These are phyloP conservation scores for Aspergillus sclerotialis DNA, from an alignment of 2,329 filamentous ascomycete genomes.

Conservation along the genomic window DNA sequence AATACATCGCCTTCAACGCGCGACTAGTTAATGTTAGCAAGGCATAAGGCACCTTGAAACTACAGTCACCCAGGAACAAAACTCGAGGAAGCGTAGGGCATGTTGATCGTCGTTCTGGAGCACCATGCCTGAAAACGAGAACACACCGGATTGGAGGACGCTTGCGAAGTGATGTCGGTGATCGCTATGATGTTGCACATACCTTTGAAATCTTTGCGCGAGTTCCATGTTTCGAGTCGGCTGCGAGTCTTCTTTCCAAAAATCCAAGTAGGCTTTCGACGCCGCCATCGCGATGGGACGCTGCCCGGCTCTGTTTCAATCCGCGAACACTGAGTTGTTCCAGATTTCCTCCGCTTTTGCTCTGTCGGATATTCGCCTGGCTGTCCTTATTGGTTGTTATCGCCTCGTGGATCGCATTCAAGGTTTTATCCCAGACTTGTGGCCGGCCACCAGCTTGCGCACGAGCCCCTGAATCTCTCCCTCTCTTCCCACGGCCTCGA, in stretches of 20 bases:
- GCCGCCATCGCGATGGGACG: constrained; percentile 60
- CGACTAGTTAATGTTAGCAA: constrained; percentile 67
- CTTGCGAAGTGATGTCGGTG: constrained; percentile 32
- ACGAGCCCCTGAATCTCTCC: constrained; percentile 22
- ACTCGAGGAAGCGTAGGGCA: constrained; percentile 21
- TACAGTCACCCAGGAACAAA: constrained; percentile 30
- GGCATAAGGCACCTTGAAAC: constrained; percentile 42
- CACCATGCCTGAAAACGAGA: constrained; percentile 37
- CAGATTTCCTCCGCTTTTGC: constrained; percentile 19
- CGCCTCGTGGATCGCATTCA: constrained; percentile 31
- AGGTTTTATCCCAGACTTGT: constrained; percentile 22
- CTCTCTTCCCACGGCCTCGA: constrained; percentile 28
- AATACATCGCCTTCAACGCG: constrained; percentile 62
- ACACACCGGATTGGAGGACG: constrained; percentile 29
- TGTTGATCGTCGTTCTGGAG: constrained; percentile 37
- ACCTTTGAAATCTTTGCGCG: constrained; percentile 68
- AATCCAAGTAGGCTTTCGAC: constrained; percentile 59
- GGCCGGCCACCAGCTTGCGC: constrained; percentile 11
- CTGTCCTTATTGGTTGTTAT: constrained; percentile 22
- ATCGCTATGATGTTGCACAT: constrained; percentile 50
- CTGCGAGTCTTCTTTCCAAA: constrained; percentile 61
- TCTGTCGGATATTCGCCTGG: constrained; percentile 35
- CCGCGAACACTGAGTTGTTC: constrained; percentile 48
- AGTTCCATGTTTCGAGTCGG: constrained; percentile 44
- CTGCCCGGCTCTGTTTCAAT: constrained; percentile 62